These are phyloP conservation scores for Curvularia sp. DNA, from an alignment of 2,329 filamentous ascomycete species.

Conservation along the genomic window DNA sequence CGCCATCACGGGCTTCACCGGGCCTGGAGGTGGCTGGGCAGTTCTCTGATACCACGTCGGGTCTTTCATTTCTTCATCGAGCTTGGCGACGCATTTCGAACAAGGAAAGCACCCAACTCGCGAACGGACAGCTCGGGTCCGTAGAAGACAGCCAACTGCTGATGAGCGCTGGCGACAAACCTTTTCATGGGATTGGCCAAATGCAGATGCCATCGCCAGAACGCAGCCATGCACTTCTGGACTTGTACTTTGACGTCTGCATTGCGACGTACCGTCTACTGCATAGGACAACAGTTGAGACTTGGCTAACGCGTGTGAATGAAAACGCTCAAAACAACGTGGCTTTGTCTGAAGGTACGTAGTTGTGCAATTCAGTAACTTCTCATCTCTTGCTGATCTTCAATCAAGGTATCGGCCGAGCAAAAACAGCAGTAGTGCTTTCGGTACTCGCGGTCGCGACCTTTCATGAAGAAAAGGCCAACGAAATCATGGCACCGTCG, in stretches of 20 bases:
- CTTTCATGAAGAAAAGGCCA: constrained; percentile 54
- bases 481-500: constrained; percentile 30
- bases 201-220: constrained; percentile 24
- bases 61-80: constrained; percentile 67
- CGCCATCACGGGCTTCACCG: constrained; percentile 49
- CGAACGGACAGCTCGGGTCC: constrained; percentile 19
- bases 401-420: constrained; percentile 39
- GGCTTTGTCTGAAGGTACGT: constrained; percentile 51
- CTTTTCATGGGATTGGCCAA: constrained; percentile 51
- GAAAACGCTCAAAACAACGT: constrained; percentile 17
- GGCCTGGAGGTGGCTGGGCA: constrained; percentile 62
- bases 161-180: constrained; percentile 60
- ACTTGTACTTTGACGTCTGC: constrained; percentile 65
- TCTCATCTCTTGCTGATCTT: background rate
- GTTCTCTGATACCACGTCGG: constrained; percentile 62
- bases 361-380: background rate
- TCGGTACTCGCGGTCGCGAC: constrained; percentile 56
- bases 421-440: constrained; percentile 51
- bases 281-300: constrained; percentile 60
- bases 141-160: constrained; percentile 53
- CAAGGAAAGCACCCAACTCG: constrained; percentile 56
- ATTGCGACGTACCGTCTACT: constrained; percentile 65
- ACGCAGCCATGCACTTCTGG: constrained; percentile 49
- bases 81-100: constrained; percentile 70
- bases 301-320: constrained; percentile 49